Conservation (phyloP, 805 yeast genomes). For the Scheffersomyces coipomensis region DNA sequence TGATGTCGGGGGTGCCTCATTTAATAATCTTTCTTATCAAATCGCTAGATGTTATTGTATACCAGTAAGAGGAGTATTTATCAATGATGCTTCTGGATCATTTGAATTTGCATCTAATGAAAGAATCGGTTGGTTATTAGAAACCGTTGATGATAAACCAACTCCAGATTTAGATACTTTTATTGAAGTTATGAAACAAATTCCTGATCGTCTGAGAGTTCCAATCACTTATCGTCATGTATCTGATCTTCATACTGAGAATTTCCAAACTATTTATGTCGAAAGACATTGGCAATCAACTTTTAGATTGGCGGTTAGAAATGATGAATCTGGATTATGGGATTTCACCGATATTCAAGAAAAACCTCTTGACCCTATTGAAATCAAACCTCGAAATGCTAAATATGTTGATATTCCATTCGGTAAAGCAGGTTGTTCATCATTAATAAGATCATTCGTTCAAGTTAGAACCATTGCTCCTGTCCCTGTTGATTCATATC, state of each 20-base stretch:
- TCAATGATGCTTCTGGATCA: constrained; percentile 75
- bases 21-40: constrained; percentile 84
- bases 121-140: constrained; percentile 76
- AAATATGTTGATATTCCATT: constrained; percentile 68
- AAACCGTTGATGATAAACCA: constrained; percentile 70
- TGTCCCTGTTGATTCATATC: constrained; percentile 72
- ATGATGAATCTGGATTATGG: constrained; percentile 57
- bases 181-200: constrained; percentile 69
- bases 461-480: constrained; percentile 65
- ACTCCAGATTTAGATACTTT: constrained; percentile 76
- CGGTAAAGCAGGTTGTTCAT: constrained; percentile 49
- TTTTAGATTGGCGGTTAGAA: constrained; percentile 65
- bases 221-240: constrained; percentile 72
- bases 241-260: constrained; percentile 74
- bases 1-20: constrained; percentile 82
- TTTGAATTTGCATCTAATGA: constrained; percentile 61
- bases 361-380: constrained; percentile 58
- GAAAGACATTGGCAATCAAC: constrained; percentile 85
- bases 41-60: constrained; percentile 81
- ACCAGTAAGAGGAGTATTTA: constrained; percentile 81
- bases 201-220: constrained; percentile 76
- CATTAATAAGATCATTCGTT: constrained; percentile 67
- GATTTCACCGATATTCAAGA: constrained; percentile 53
- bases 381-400: constrained; percentile 59
- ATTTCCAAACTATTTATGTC: constrained; percentile 62